Conservation (phyloP, 768 basidiomycete species). For the Hortiboletus flavorubellus region DNA sequence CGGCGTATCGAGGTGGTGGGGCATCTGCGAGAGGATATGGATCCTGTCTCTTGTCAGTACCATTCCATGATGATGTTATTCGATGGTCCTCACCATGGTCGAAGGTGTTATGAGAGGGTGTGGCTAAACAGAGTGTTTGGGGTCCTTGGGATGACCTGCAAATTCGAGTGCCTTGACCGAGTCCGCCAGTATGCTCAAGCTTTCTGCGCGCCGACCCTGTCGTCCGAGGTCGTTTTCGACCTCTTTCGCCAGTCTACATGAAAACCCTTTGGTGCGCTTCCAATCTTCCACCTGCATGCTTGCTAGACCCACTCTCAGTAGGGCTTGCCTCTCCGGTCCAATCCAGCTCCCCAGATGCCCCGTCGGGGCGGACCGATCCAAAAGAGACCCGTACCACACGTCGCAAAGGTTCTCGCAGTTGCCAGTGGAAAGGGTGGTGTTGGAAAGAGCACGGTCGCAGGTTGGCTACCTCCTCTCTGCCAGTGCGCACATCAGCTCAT, state of each 20-base stretch:
- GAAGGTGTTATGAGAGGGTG: background rate
- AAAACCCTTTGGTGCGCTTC: constrained; percentile 52
- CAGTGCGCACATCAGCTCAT: constrained; percentile 3
- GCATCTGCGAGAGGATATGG: constrained; percentile 54
- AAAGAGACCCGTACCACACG: constrained; percentile 64
- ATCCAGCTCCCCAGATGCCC: constrained; percentile 56
- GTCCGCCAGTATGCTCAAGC: constrained; percentile 5
- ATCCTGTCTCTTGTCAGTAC: constrained; percentile 36
- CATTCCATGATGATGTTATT: background rate
- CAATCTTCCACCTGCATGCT: background rate
- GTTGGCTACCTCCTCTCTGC: constrained; percentile 38
- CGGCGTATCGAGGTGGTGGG: constrained; percentile 54
- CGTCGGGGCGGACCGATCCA: constrained; percentile 50
- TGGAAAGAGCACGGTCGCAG: constrained; percentile 91
- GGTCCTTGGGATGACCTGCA: background rate
- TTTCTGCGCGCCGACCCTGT: background rate
- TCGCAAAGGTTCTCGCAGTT: constrained; percentile 77
- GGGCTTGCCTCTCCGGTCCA: constrained; percentile 33
- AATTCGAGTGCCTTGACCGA: background rate
- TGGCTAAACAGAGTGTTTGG: constrained; percentile 3
- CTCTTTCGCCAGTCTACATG: constrained; percentile 33
- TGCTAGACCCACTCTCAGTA: constrained; percentile 24
- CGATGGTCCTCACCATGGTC: constrained; percentile 13
- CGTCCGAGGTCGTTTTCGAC: constrained; percentile 19
- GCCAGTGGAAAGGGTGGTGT: constrained; percentile 96